Evolutionary conservation across 768 basidiomycete species (phyloP), one percentile per base, ranked within the genome.

Genomic region (Hericium erinaceus): DNA sequence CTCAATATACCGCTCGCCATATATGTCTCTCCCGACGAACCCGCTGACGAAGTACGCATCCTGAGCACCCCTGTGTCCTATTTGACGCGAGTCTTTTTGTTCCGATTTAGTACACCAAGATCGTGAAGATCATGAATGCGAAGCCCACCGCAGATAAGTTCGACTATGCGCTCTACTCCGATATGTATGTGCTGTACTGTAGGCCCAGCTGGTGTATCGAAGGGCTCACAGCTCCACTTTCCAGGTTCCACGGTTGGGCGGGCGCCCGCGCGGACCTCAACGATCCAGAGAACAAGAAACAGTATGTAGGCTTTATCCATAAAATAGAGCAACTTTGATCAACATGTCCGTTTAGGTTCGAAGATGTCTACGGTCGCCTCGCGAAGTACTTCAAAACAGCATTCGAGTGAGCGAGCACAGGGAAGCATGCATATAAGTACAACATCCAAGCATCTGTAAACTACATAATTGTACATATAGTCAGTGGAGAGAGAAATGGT

Each of bases 211-310:
- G 28, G 2, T 6, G 41, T 46, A 16, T 46, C 11, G 20, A 16
- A 16, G 4, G 7, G 49, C 28, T n/a, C 16, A 33, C 26, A 38
- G 37, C 50, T 22, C 15, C 13, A 33, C 28, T 2, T 2, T 24
- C 8, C 57, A 81, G 80, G 72, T 77, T 78, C 70, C 84, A 85
- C 61, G 83, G 83, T 38, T 87, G 77, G 73, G 81, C 83, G 4
- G 84, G 82, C 18, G 84, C 84, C 3, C 74, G 83, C 50, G 83
- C 75, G 2, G 72, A 85, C 65, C 71, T 85, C 55, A 72, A 75
- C 26, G 72, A 84, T 54, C 66, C 72, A 20, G 80, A 83, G 57
- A 84, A 83, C 67, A 76, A 77, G 66, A 78, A 78, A 65, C 78
- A 80, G 76, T 84, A 69, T 57, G 72, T 56, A 41, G 18, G 11